Conservation (phyloP, 2,329 filamentous ascomycete genomes). For the Aspergillus sp. region DNA sequence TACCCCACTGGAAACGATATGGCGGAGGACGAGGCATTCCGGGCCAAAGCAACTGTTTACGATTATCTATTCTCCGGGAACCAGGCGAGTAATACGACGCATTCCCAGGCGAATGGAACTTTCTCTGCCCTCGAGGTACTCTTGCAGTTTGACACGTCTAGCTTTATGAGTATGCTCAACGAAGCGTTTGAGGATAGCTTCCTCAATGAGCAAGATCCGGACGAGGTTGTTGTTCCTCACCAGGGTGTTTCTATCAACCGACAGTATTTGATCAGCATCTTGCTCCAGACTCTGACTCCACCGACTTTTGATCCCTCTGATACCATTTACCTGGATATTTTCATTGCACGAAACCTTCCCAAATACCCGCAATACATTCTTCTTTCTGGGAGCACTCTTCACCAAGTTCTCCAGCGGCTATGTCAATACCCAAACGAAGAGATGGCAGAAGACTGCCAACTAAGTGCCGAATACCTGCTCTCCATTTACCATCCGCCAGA, state of each 20-base stretch:
- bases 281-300: constrained; percentile 84
- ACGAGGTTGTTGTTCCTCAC: constrained; percentile 61
- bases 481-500: constrained; percentile 92
- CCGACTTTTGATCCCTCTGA: constrained; percentile 75
- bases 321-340: constrained; percentile 97
- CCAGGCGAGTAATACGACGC: constrained; percentile 23
- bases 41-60: constrained; percentile 87
- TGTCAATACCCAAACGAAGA: constrained; percentile 82
- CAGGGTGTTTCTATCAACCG: constrained; percentile 73
- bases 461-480: constrained; percentile 94
- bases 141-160: constrained; percentile 85
- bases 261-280: constrained; percentile 88
- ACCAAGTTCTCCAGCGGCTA: constrained; percentile 77
- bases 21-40: constrained; percentile 70
- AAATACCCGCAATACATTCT: constrained; percentile 97
- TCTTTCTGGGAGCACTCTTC: constrained; percentile 82
- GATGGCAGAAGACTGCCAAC: constrained; percentile 87
- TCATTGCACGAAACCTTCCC: constrained; percentile 90
- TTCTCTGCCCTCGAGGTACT: constrained; percentile 86
- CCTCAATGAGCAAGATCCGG: constrained; percentile 74
- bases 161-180: constrained; percentile 92
- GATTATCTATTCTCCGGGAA: constrained; percentile 91
- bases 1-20: constrained; percentile 85
- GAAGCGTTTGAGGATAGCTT: constrained; percentile 97
- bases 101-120: constrained; percentile 67